phyloP scores from a whole-genome alignment of 768 basidiomycete species.

The Suillus cothurnatus region DNA sequence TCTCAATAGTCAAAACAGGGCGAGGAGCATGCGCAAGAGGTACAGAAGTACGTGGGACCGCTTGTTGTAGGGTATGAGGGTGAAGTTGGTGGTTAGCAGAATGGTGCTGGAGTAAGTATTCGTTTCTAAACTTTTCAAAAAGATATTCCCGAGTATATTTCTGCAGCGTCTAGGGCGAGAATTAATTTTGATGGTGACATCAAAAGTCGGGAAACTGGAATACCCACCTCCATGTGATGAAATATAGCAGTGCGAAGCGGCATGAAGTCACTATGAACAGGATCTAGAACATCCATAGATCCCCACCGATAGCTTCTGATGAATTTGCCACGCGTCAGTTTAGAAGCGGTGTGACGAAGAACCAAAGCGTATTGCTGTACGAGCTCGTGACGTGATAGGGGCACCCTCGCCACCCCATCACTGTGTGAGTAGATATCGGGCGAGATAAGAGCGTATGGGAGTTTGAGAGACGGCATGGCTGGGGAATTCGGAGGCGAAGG shows the following conservation, averaged over 20 bases:
- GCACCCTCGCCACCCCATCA: conserved; percentile 66
- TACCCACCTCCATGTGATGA: conserved; percentile 83
- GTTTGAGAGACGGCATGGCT: conserved; percentile 57
- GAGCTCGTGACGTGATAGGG: conserved; percentile 69
- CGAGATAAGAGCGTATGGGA: conserved; percentile 85
- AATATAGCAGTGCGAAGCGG: conserved; percentile 78
- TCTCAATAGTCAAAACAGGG: conserved; percentile 65
- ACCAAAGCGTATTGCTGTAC: conserved; percentile 68
- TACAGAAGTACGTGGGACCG: conserved; percentile 33
- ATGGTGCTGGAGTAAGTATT: conserved; percentile 58
- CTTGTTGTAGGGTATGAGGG: conserved; percentile 47
- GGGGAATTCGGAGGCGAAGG: conserved; percentile 73
- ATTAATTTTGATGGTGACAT: conserved; percentile 17
- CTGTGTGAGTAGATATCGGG: conserved; percentile 85
- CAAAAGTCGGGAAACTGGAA: conserved; percentile 15
- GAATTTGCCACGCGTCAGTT: conserved; percentile 63
- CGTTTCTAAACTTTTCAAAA: conserved; percentile 72
- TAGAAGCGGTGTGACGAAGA: conserved; percentile 43
- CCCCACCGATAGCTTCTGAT: conserved; percentile 84
- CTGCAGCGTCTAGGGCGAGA: conserved; percentile 64
- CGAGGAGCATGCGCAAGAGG: conserved; percentile 44
- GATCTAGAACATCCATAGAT: conserved; percentile 75
- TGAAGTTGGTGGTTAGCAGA: conserved; percentile 43
- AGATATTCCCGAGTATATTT: conserved; percentile 85
- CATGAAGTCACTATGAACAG: conserved; percentile 79